Conservation (phyloP, 2,329 filamentous ascomycete genomes). For the Alternaria sp. region DNA sequence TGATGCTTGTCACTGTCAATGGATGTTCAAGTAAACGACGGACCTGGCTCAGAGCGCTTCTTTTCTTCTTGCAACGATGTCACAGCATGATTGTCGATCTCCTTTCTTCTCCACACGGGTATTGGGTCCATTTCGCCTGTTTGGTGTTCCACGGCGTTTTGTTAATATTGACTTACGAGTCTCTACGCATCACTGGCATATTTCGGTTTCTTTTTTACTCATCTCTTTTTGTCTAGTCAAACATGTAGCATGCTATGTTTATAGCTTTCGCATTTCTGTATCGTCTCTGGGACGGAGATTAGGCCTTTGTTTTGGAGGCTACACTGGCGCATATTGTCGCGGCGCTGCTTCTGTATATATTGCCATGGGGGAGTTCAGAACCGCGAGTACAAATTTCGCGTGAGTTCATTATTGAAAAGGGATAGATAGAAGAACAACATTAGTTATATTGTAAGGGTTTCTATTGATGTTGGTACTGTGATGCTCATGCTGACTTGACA, state of each 20-base stretch:
- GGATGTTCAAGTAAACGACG: slow-evolving; percentile 45
- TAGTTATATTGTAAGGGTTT: not conserved
- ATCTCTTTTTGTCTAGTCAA: slow-evolving; percentile 9
- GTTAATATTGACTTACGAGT: slow-evolving; percentile 7
- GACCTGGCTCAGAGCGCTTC: not conserved
- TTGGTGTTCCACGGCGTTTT: slow-evolving; percentile 14
- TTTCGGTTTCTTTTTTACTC: slow-evolving; percentile 9
- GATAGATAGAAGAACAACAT: slow-evolving; percentile 9
- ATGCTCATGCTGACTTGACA: not conserved
- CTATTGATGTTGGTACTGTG: not conserved
- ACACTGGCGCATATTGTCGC: slow-evolving; percentile 9
- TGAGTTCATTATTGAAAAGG: slow-evolving; percentile 8
- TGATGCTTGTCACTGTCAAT: slow-evolving; percentile 48
- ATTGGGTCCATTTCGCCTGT: slow-evolving; percentile 6
- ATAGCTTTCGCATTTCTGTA: not conserved
- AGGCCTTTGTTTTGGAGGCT: slow-evolving; percentile 6
- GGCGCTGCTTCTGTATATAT: slow-evolving; percentile 9
- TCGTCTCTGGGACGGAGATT: slow-evolving; percentile 5
- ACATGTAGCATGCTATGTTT: slow-evolving; percentile 8
- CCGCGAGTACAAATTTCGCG: slow-evolving; percentile 8
- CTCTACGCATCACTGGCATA: slow-evolving; percentile 17
- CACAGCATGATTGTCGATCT: not conserved
- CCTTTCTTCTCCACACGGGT: not conserved
- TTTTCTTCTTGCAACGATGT: not conserved
- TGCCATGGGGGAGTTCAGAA: slow-evolving; percentile 7